These are phyloP conservation scores for Capronia epimyces DNA, from an alignment of 2,329 filamentous ascomycete genomes.

Conservation along the genomic window DNA sequence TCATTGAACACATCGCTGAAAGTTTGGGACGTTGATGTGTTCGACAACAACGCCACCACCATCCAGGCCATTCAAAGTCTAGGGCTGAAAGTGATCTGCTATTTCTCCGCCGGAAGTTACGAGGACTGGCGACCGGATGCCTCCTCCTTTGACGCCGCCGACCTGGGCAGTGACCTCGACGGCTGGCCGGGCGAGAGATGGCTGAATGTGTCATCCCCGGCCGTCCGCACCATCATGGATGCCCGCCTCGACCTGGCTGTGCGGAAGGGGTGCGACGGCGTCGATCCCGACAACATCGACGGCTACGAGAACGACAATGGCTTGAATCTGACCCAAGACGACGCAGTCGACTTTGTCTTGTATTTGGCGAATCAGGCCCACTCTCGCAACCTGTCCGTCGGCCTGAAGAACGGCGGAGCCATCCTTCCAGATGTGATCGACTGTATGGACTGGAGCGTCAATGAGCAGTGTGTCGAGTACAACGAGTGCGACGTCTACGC, in stretches of 20 bases:
- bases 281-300: conserved; percentile 68
- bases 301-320: conserved; percentile 62
- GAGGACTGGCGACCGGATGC: conserved; percentile 60
- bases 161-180: conserved; percentile 55
- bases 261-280: conserved; percentile 60
- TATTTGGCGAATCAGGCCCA: conserved; percentile 56
- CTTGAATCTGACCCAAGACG: conserved; percentile 51
- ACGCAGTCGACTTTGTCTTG: conserved; percentile 55
- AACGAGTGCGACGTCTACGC: conserved; percentile 55
- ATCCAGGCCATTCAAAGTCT: conserved; percentile 47
- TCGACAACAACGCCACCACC: conserved; percentile 46
- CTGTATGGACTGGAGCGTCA: conserved; percentile 60
- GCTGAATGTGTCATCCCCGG: conserved; percentile 54
- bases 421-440: conserved; percentile 52
- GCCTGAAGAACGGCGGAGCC: conserved; percentile 62
- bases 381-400: conserved; percentile 53
- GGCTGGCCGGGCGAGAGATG: conserved; percentile 65
- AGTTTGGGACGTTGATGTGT: conserved; percentile 56
- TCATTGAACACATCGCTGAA: too few species aligned
- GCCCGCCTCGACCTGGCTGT: conserved; percentile 54
- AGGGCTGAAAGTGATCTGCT: conserved; percentile 63
- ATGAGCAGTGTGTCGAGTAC: conserved; percentile 62
- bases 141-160: conserved; percentile 48
- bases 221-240: conserved; percentile 61
- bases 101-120: conserved; percentile 67